Evolutionary conservation across 371 early-diverging fungal genomes (phyloP).

Genomic region (Dipsacomyces acuminosporus): DNA sequence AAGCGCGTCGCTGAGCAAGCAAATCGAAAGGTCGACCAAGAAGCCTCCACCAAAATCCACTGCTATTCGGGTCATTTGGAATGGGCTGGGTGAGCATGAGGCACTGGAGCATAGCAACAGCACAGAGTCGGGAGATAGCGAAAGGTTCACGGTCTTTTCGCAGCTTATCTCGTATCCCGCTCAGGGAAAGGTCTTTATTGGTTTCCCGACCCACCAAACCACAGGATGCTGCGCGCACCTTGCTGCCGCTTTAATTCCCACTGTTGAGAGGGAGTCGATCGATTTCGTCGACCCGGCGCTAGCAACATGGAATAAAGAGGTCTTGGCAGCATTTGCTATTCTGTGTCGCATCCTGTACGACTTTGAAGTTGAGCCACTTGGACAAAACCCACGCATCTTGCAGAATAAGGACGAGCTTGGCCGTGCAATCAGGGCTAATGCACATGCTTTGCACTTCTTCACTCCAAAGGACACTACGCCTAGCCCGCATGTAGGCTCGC

Average conservation of each 20-base stretch:
- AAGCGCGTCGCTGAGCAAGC: conserved; percentile 53
- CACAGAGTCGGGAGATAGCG: conserved; percentile 13
- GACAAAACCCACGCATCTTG: conserved; percentile 1
- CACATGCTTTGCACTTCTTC: conserved; percentile 65
- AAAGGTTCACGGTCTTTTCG: conserved; percentile 52
- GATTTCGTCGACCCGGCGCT: conserved; percentile 87
- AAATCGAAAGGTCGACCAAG: conserved; percentile 89
- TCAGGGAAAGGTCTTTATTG: conserved; percentile 86
- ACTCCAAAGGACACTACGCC: conserved; percentile 73
- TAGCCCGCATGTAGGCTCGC: conserved; percentile 57
- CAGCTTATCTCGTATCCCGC: conserved; percentile 68
- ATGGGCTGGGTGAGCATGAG: conserved; percentile 71
- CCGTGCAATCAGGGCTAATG: conserved; percentile 62
- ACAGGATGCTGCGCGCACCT: conserved; percentile 81
- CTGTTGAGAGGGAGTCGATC: conserved; percentile 83
- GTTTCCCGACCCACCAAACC: conserved; percentile 87
- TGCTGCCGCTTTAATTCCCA: conserved; percentile 84
- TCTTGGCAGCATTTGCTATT: conserved; percentile 69
- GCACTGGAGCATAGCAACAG: conserved; percentile 50
- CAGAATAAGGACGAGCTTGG: conserved; percentile 36
- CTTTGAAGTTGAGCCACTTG: conserved; percentile 55
- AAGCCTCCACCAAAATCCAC: conserved; percentile 79
- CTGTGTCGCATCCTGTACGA: conserved; percentile 74
- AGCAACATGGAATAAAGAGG: conserved; percentile 78
- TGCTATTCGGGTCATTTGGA: conserved; percentile 65